Evolutionary conservation across 2,329 filamentous ascomycete species (phyloP).

Genomic region (Incumbomyces delicatus): DNA sequence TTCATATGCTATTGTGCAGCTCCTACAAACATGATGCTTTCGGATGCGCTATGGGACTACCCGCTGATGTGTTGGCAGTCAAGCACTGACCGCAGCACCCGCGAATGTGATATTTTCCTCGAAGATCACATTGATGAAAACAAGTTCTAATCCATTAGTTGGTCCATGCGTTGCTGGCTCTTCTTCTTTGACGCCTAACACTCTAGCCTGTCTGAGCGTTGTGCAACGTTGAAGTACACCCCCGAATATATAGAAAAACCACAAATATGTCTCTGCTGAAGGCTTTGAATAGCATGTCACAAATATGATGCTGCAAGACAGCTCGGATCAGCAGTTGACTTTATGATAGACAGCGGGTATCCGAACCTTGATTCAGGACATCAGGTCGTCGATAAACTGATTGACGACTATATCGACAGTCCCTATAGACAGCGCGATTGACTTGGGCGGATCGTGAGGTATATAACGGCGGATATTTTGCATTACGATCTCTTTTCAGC

Average conservation of each 20-base stretch:
- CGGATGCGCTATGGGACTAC: conserved; percentile 6
- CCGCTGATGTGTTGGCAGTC: conserved; percentile 9
- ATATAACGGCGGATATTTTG: conserved; percentile 6
- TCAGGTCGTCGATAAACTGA: neutral
- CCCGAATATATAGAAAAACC: conserved; percentile 1
- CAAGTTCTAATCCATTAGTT: neutral
- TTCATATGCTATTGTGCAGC: conserved; percentile 4
- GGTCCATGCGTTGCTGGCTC: neutral
- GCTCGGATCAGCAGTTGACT: conserved; percentile 9
- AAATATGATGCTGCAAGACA: conserved; percentile 7
- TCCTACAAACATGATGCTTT: neutral
- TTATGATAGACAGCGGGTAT: conserved; percentile 8
- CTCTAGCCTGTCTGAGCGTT: neutral
- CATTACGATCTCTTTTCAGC: neutral
- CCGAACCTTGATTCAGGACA: conserved; percentile 2
- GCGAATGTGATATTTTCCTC: neutral
- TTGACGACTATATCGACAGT: conserved; percentile 4
- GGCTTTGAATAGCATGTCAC: neutral
- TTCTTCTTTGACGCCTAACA: conserved; percentile 4
- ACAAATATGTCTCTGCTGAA: neutral
- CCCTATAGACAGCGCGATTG: neutral
- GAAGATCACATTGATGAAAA: neutral
- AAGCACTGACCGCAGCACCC: neutral
- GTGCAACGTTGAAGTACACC: neutral
- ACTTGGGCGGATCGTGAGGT: neutral